Evolutionary conservation across 1,284 basidiomycete species (phyloP), one percentile per base, ranked within the genome.

Genomic region (Cryptococcus sp.): DNA sequence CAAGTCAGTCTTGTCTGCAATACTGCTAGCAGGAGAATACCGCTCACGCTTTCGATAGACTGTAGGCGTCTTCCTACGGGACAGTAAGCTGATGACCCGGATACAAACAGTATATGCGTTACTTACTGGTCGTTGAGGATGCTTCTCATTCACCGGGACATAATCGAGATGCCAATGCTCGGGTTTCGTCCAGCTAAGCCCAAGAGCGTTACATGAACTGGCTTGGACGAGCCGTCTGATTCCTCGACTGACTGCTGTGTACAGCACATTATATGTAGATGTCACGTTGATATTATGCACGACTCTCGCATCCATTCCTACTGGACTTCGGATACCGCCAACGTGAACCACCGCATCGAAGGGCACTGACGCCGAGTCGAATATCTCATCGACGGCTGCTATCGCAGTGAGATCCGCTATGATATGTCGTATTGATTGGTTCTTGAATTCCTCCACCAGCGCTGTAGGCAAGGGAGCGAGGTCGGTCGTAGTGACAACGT

Each of bases 271-370:
- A 63, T 74, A 78, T 35, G 55, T 62, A 6, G 57, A 50, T 15
- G 62, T 62, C 5, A 74, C 72, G 55, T 80, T 80, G 48, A 67
- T 70, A 50, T 75, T 73, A 65, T 79, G 77, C 17, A 74, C 63
- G n/a, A 62, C 52, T 16, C 72, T 55, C 11, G 70, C 57, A 50
- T 77, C 71, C 20, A 57, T 49, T 2, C 51, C 50, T 15, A 62
- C 47, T 6, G 78, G 78, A 47, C 68, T 55, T 0, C 77, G 75
- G 19, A 75, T 73, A 3, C 76, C 76, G 15, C 72, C 76, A 16
- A 79, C 63, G 58, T 80, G 79, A 27, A 80, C 71, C 10, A 79
- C 68, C 16, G 67, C 77, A 52, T 78, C 72, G 52, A 67, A 59
- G 25, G 61, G 23, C 15, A 19, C 47, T 45, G 42, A 11, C 7